Evolutionary conservation across 352 stramenopile genomes (phyloP).

Genomic region (Pythium rishiriense): DNA sequence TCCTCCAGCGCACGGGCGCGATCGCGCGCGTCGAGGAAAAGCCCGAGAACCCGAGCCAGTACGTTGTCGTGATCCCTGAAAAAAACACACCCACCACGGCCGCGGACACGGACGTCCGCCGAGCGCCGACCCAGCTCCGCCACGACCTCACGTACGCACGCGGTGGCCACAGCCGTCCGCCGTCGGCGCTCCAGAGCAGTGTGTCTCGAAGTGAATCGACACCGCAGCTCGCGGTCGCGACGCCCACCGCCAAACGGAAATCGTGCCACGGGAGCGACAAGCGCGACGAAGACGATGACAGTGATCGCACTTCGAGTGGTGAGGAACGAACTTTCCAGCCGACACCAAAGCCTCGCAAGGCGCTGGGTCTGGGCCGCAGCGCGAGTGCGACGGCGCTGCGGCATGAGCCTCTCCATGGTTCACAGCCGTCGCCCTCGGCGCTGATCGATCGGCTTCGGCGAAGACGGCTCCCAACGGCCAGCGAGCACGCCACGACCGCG

Average conservation of each 20-base stretch:
- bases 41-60: conserved; percentile 56
- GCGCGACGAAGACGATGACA: conserved; percentile 5
- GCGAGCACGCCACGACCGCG: neutral
- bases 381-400: conserved; percentile 5
- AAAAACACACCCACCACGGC: conserved; percentile 11
- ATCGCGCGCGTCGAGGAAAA: conserved; percentile 54
- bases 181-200: neutral
- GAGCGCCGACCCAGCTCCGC: conserved; percentile 10
- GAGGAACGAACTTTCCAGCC: conserved; percentile 6
- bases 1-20: conserved; percentile 67
- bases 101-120: conserved; percentile 6
- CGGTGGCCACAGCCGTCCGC: no score
- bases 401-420: neutral
- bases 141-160: neutral
- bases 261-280: neutral
- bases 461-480: neutral
- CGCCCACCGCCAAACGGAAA: neutral
- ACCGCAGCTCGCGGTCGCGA: conserved; percentile 1
- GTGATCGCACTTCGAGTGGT: neutral
- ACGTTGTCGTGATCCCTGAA: conserved; percentile 67
- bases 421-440: neutral
- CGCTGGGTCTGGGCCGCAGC: conserved; percentile 7
- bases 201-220: conserved; percentile 10
- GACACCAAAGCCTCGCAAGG: neutral
- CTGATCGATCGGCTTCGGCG: conserved; percentile 12